These are phyloP conservation scores for Ceratocystis eucalypticola DNA, from an alignment of 2,329 filamentous ascomycete species.

Conservation along the genomic window DNA sequence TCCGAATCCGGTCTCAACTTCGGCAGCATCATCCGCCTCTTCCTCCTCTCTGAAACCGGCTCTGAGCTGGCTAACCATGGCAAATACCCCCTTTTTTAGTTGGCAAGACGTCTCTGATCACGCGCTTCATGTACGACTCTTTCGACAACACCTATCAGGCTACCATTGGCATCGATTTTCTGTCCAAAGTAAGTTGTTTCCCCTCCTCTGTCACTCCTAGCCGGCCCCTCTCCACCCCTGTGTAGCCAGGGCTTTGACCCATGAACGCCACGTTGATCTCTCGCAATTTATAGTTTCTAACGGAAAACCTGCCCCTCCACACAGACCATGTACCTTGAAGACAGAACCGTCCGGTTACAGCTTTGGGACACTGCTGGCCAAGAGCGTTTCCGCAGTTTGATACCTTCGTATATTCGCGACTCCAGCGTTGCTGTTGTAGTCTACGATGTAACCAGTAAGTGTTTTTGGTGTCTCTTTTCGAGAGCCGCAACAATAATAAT, in stretches of 20 bases:
- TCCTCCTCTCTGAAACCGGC: not conserved
- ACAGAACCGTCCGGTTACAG: slow-evolving; percentile 91
- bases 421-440: slow-evolving; percentile 96
- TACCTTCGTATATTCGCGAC: slow-evolving; percentile 97
- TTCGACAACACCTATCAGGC: slow-evolving; percentile 99
- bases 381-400: slow-evolving; percentile 90
- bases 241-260: not conserved
- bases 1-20: not conserved
- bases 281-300: slow-evolving; percentile 7
- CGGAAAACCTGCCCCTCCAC: not conserved
- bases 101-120: slow-evolving; percentile 96
- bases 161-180: slow-evolving; percentile 97
- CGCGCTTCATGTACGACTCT: slow-evolving; percentile 99
- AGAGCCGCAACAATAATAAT: too few species aligned
- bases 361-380: slow-evolving; percentile 98
- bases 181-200: slow-evolving; percentile 63
- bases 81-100: slow-evolving; percentile 40
- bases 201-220: not conserved
- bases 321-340: slow-evolving; percentile 98
- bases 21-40: not conserved
- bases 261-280: not conserved
- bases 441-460: slow-evolving; percentile 85
- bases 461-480: not conserved
- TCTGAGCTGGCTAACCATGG: not conserved
- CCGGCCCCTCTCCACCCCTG: slow-evolving; percentile 5